Conservation (phyloP, 2,329 filamentous ascomycete genomes). For the Teratosphaeria pseudoeucalypti region DNA sequence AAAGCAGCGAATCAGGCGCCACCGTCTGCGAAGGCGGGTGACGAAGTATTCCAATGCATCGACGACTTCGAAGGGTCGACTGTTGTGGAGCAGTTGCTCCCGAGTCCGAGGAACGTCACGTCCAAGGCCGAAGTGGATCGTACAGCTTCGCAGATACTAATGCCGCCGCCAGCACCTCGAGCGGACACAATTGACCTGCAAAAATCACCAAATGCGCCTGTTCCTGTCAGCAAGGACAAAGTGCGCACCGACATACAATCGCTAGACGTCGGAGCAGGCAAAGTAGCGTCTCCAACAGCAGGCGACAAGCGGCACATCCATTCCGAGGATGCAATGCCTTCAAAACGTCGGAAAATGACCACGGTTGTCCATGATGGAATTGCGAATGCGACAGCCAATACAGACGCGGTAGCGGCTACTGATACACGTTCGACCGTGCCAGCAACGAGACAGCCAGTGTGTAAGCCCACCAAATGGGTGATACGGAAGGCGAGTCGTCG, state of each 20-base stretch:
- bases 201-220: background rate
- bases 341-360: background rate
- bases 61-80: conserved; percentile 8
- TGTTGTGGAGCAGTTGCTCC: background rate
- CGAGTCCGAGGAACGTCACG: background rate
- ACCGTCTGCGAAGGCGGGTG: background rate
- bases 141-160: conserved; percentile 13
- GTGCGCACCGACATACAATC: background rate
- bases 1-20: background rate
- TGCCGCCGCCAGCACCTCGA: conserved; percentile 12
- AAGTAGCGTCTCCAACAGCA: background rate
- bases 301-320: background rate
- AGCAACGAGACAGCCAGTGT: background rate
- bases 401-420: background rate
- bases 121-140: background rate
- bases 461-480: background rate
- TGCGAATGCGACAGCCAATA: background rate
- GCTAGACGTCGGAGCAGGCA: background rate
- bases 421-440: background rate
- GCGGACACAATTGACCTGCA: background rate
- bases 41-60: conserved; percentile 2
- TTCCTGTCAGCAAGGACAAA: background rate
- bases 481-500: conserved; percentile 6
- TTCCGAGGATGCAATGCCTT: background rate
- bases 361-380: background rate